phyloP scores from a whole-genome alignment of 2,329 filamentous ascomycete genomes.

The Neopestalotiopsis clavispora region DNA sequence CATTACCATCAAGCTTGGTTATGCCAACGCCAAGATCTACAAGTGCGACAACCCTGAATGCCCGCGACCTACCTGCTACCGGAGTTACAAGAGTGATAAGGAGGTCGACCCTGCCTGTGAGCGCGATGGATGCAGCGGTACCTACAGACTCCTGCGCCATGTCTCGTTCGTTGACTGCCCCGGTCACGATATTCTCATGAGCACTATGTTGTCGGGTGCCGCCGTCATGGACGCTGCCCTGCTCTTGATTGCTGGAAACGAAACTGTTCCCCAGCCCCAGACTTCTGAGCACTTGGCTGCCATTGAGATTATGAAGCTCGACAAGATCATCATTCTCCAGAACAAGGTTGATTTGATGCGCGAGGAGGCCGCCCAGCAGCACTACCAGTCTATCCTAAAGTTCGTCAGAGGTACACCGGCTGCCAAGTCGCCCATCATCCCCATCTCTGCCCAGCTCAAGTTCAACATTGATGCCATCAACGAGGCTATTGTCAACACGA shows the following conservation, averaged over 20 bases:
- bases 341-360: conserved; percentile 99
- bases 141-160: conserved; percentile 86
- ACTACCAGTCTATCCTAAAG: conserved; percentile 97
- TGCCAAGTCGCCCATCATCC: conserved; percentile 92
- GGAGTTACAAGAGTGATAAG: conserved; percentile 98
- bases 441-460: conserved; percentile 96
- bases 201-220: conserved; percentile 98
- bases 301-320: conserved; percentile 99
- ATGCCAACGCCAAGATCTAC: conserved; percentile 99
- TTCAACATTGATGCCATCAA: conserved; percentile 99
- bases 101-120: conserved; percentile 97
- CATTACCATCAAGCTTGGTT: conserved; percentile 99
- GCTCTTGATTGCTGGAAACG: conserved; percentile 95
- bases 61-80: conserved; percentile 92
- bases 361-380: conserved; percentile 89
- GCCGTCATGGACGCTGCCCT: conserved; percentile 99
- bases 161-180: conserved; percentile 99
- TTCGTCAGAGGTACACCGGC: conserved; percentile 98
- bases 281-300: conserved; percentile 98
- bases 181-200: conserved; percentile 99
- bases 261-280: conserved; percentile 97
- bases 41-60: conserved; percentile 93
- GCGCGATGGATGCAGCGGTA: conserved; percentile 86
- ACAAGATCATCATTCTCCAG: conserved; percentile 99
- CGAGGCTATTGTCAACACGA: conserved; percentile 93